Percentiles rank a stretch among this genome's conserved stretches.
Evolutionary conservation across 1,284 basidiomycete species (phyloP).

Genomic region (Tranzscheliella williamsii): DNA sequence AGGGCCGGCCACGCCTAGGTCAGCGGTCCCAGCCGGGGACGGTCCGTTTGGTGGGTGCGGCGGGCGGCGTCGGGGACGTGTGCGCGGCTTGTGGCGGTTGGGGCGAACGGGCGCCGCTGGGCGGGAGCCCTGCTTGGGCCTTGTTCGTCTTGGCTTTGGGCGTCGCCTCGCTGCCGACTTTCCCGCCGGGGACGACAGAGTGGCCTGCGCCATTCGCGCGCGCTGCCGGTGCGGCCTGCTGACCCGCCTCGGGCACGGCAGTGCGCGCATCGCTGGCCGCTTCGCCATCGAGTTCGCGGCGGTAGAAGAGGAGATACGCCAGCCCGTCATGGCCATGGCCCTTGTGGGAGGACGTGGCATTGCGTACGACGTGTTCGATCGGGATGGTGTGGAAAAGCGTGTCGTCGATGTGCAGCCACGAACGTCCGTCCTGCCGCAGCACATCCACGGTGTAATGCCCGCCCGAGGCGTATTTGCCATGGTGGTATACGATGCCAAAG

Average conservation of each 20-base stretch:
- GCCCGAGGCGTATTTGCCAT: slow-evolving; percentile 84
- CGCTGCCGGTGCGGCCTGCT: too few relatives aligned
- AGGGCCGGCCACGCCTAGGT: background rate
- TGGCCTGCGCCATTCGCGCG: background rate
- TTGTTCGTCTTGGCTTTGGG: slow-evolving; percentile 2
- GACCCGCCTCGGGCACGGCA: background rate
- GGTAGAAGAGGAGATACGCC: slow-evolving; percentile 90
- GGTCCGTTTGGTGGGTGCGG: slow-evolving; percentile 5
- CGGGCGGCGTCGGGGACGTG: slow-evolving; percentile 1
- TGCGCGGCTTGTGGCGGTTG: slow-evolving; percentile 9
- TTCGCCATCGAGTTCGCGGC: slow-evolving; percentile 47
- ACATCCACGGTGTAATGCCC: slow-evolving; percentile 96
- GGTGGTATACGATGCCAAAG: slow-evolving; percentile 92
- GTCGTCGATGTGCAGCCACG: slow-evolving; percentile 91
- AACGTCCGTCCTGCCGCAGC: slow-evolving; percentile 73
- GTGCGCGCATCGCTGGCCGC: background rate
- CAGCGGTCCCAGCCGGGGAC: slow-evolving; percentile 30
- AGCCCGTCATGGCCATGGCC: slow-evolving; percentile 50
- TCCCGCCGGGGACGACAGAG: background rate
- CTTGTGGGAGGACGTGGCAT: slow-evolving; percentile 46
- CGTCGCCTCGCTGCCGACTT: background rate
- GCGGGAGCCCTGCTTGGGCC: background rate
- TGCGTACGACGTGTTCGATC: slow-evolving; percentile 76
- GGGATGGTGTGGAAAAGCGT: slow-evolving; percentile 70
- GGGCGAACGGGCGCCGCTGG: slow-evolving; percentile 5